Conservation (phyloP, 768 basidiomycete species). For the Cyathus striatus region DNA sequence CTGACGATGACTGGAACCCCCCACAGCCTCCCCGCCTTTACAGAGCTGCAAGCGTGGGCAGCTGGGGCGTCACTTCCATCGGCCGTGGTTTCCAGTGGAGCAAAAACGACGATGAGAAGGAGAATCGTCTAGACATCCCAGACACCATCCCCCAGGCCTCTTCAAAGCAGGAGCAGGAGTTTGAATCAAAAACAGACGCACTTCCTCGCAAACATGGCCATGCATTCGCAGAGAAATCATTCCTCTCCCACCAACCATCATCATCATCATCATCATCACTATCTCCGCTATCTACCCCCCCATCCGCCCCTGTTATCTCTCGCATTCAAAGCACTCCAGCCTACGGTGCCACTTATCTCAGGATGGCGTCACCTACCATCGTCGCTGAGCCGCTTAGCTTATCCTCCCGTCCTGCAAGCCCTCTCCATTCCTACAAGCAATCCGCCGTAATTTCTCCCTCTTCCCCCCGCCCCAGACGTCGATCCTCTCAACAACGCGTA, state of each 20-base stretch:
- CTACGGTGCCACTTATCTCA: slow-evolving; percentile 11
- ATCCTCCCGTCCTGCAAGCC: slow-evolving; percentile 17
- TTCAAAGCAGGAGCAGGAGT: slow-evolving; percentile 12
- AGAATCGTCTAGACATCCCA: slow-evolving; percentile 7
- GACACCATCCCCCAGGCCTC: slow-evolving; percentile 9
- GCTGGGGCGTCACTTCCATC: slow-evolving; percentile 83
- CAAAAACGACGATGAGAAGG: slow-evolving; percentile 27
- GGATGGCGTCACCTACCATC: slow-evolving; percentile 12
- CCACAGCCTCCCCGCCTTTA: slow-evolving; percentile 45
- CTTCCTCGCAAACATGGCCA: slow-evolving; percentile 32
- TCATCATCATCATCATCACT: too few relatives aligned
- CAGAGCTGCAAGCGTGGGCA: slow-evolving; percentile 63
- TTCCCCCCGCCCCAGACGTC: slow-evolving; percentile 60
- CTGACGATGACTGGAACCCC: slow-evolving; percentile 65
- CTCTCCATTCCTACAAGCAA: slow-evolving; percentile 19
- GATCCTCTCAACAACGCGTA: slow-evolving; percentile 82
- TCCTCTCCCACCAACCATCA: too few relatives aligned
- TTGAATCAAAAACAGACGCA: slow-evolving; percentile 11
- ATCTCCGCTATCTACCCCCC: slow-evolving; percentile 24
- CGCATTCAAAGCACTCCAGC: slow-evolving; percentile 3
- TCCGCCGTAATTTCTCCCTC: slow-evolving; percentile 44
- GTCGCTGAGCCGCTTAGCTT: slow-evolving; percentile 10
- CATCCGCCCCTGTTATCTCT: slow-evolving; percentile 6
- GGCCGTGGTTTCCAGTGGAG: slow-evolving; percentile 81
- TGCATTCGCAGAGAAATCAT: slow-evolving; percentile 26